A percentile compares a stretch with the other conserved stretches of the same genome.
phyloP scores from a whole-genome alignment of 305 asterid species.

The Ilex paraguariensis region DNA sequence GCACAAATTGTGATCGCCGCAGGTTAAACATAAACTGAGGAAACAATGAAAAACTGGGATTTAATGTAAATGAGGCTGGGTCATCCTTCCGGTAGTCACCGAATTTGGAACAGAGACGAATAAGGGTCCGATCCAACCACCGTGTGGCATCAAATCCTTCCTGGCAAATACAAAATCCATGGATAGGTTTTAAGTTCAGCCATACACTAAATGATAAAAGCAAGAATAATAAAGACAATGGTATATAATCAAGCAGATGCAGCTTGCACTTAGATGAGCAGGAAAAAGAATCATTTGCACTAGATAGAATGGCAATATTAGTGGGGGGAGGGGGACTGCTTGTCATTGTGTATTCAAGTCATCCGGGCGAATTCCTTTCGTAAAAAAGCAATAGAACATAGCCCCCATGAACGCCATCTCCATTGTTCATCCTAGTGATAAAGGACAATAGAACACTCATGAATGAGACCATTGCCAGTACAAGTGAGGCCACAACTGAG shows the following conservation, averaged over 20 bases:
- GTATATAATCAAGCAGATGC: background rate
- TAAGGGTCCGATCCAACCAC: conserved; percentile 92
- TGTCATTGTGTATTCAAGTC: too few relatives aligned
- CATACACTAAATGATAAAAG: background rate
- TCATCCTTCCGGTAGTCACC: conserved; percentile 98
- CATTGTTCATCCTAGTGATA: too few relatives aligned
- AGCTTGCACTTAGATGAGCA: background rate
- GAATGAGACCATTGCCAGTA: too few relatives aligned
- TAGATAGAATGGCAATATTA: too few relatives aligned
- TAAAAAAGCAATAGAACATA: too few relatives aligned
- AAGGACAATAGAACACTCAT: too few relatives aligned
- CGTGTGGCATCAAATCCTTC: conserved; percentile 94
- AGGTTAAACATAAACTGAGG: conserved; percentile 98
- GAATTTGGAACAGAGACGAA: conserved; percentile 90
- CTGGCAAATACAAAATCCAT: conserved; percentile 32
- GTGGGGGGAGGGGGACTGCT: too few relatives aligned
- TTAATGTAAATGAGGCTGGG: conserved; percentile 82
- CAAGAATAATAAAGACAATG: background rate
- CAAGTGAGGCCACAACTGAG: too few relatives aligned
- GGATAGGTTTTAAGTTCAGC: background rate
- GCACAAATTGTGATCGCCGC: conserved; percentile 95
- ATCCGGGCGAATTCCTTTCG: too few relatives aligned
- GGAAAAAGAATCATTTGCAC: too few relatives aligned
- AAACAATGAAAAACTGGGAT: conserved; percentile 73
- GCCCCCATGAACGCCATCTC: too few relatives aligned